Evolutionary conservation across 2,329 filamentous ascomycete genomes (phyloP), one percentile per base, ranked within the genome.

Genomic region (Alternaria sp.): DNA sequence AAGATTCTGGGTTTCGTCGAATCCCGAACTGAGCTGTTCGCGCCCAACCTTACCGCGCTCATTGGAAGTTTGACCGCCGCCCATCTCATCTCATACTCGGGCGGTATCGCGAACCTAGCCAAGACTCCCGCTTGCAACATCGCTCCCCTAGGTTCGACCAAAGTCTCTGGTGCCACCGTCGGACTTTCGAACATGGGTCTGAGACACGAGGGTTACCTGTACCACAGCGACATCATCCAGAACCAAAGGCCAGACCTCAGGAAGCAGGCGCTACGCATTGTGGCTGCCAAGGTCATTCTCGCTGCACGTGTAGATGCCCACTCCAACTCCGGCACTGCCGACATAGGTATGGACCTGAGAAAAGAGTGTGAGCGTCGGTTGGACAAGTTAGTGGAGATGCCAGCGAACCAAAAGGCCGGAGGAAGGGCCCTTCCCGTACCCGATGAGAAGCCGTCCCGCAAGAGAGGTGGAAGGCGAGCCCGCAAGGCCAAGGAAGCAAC

Each of bases 401-500:
- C 96, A 3, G 91, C 93, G 5, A 97, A 97, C 82, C 93, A 96
- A 76, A 93, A 93, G 4, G 87, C 89, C 15, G 90, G 93, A 65
- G 96, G 21, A 11, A 21, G 49, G 12, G 49, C 49, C 4, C 30
- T 52, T 2, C 49, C 49, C 4, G 30, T 52, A n/a, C 49, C 49
- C 0, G 96, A 98, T 76, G 96, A 99, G 81, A 99, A 98, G 79
- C 96, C 93, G 1, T 90, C 92, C 1, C 87, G 94, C 32, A 99
- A 99, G 80, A 91, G 96, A 68, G 96, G 96, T 79, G 96, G 96
- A 55, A 86, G 95, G 59, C 87, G 93, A 69, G 96, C 94, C 12
- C 86, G 96, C 61, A 97, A 97, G 80, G 95, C 95, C 64, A 99
- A 99, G 86, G 96, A 97, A 80, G 94, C 95, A 5, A 93, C 93